These are phyloP conservation scores for Yamadazyma tumulicola DNA, from an alignment of 805 yeast species.

Conservation along the genomic window DNA sequence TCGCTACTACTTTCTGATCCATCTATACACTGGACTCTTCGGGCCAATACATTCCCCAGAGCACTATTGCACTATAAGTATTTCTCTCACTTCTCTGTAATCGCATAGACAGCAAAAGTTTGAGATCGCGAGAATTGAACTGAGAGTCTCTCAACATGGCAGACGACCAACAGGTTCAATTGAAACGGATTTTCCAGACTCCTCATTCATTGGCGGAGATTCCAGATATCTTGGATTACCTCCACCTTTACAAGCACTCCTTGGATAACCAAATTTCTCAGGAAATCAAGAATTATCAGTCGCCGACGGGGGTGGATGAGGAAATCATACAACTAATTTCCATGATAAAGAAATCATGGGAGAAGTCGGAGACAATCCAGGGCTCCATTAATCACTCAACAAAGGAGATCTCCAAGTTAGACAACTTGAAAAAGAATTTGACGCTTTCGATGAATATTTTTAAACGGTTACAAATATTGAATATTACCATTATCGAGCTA, in stretches of 20 bases:
- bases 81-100: no score
- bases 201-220: conserved; percentile 51
- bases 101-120: no score
- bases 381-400: conserved; percentile 66
- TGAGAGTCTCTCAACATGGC: no score
- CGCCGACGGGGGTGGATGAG: conserved; percentile 16
- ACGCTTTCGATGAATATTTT: conserved; percentile 82
- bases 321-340: conserved; percentile 41
- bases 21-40: no score
- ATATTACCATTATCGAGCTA: conserved; percentile 53
- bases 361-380: conserved; percentile 54
- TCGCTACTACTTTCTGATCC: no score
- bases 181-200: conserved; percentile 47
- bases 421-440: conserved; percentile 78
- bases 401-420: conserved; percentile 70
- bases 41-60: no score
- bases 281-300: conserved; percentile 33
- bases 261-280: conserved; percentile 44
- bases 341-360: conserved; percentile 46
- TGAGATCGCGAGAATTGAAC: no score
- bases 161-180: no score
- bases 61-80: no score
- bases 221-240: conserved; percentile 47
- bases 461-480: conserved; percentile 80
- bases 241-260: conserved; percentile 47